Evolutionary conservation across 2,329 filamentous ascomycete genomes (phyloP).

Genomic region (Catunica adiposa): DNA sequence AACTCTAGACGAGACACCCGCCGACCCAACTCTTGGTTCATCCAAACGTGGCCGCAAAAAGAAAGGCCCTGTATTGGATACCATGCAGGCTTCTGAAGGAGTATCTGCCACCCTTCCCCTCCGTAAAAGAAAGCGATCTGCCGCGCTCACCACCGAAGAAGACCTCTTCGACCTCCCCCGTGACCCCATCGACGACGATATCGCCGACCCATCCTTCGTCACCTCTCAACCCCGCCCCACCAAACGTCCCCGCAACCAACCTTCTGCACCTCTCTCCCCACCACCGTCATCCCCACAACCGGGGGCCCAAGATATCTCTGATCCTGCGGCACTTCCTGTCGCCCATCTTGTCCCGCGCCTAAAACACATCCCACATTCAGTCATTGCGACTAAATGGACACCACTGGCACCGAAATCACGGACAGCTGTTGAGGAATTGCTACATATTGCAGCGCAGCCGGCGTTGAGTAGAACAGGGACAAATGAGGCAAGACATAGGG

Average conservation of each 20-base stretch:
- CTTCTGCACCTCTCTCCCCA: background rate
- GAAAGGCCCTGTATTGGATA: background rate
- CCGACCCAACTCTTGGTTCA: background rate
- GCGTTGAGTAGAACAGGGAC: conserved; percentile 40
- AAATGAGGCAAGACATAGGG: conserved; percentile 31
- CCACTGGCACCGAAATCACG: conserved; percentile 39
- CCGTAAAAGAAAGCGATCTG: background rate
- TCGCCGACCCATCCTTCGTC: background rate
- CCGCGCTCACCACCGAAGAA: background rate
- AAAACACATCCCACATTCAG: conserved; percentile 40
- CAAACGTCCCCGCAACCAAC: background rate
- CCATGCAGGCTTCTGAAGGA: background rate
- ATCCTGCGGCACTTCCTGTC: conserved; percentile 8
- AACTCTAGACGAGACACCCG: no score
- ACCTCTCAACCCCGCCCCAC: background rate
- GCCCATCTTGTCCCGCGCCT: conserved; percentile 35
- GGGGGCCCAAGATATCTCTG: conserved; percentile 21
- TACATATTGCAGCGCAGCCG: conserved; percentile 43
- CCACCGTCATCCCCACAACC: background rate
- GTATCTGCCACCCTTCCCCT: background rate
- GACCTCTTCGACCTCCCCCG: background rate
- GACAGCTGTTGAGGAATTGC: conserved; percentile 35
- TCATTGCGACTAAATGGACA: conserved; percentile 50
- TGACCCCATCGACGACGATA: background rate
- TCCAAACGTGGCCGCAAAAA: background rate